Conservation (phyloP, 495 filamentous ascomycete species). For the Pseudotulostoma volvatum region DNA sequence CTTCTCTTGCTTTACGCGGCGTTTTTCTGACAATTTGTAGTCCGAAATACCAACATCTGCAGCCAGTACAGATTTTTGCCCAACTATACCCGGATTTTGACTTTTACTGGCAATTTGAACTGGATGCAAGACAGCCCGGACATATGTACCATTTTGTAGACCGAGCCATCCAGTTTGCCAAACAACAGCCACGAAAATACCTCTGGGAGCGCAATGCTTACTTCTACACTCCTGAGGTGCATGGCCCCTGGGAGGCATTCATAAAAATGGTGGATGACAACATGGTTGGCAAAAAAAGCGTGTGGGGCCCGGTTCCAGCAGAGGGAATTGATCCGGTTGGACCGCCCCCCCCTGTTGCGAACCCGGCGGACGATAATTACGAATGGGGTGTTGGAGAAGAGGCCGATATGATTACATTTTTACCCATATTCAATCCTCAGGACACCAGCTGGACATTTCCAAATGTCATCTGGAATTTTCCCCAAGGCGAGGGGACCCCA, state of each 20-base stretch:
- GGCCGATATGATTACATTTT: conserved; percentile 55
- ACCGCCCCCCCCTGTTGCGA: conserved; percentile 36
- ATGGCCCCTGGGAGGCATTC: conserved; percentile 44
- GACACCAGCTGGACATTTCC: conserved; percentile 45
- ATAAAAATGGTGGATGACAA: conserved; percentile 30
- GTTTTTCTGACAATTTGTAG: conserved; percentile 4
- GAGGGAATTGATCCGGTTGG: conserved; percentile 24
- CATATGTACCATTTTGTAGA: conserved; percentile 56
- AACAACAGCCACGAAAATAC: conserved; percentile 45
- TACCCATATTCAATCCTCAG: conserved; percentile 52
- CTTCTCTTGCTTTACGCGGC: not conserved
- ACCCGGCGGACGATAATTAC: conserved; percentile 43
- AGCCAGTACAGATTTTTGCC: conserved; percentile 36
- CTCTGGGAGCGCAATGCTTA: conserved; percentile 61
- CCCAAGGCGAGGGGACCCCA: conserved; percentile 32
- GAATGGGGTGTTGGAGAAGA: conserved; percentile 61
- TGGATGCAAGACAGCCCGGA: conserved; percentile 54
- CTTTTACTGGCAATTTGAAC: conserved; percentile 62
- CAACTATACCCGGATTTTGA: conserved; percentile 54
- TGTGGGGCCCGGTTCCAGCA: conserved; percentile 38
- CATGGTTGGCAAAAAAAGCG: conserved; percentile 29
- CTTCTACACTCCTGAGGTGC: conserved; percentile 48
- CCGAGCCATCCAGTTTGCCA: conserved; percentile 39
- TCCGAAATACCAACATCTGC: conserved; percentile 15
- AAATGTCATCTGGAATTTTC: conserved; percentile 27